Conservation (phyloP, 177 flowering plant species). For the Vitis hybrid region DNA sequence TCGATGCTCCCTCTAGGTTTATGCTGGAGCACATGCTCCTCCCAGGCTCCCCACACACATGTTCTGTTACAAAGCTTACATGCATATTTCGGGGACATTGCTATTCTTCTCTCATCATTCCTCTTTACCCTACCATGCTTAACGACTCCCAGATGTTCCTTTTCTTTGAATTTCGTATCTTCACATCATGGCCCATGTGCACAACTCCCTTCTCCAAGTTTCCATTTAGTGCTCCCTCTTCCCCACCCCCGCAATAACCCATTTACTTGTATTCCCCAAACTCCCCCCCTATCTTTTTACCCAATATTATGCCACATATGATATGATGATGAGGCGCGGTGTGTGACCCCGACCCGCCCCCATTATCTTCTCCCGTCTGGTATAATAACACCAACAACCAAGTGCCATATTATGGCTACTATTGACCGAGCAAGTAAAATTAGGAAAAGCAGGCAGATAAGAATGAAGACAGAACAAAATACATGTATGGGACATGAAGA, state of each 20-base stretch:
- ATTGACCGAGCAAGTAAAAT: too few species aligned
- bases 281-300: too few species aligned
- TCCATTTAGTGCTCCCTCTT: not conserved
- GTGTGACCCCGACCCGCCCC: conserved; percentile 4
- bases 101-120: conserved; percentile 3
- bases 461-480: not conserved
- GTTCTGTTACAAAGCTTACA: conserved; percentile 21
- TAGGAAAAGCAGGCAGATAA: not conserved
- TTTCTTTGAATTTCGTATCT: conserved; percentile 10
- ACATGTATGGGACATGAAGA: not conserved
- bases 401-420: too few species aligned
- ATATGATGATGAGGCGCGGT: conserved; percentile 9
- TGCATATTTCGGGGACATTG: conserved; percentile 1
- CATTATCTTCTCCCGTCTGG: not conserved
- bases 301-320: too few species aligned
- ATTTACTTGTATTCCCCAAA: too few species aligned
- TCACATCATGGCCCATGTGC: conserved; percentile 23
- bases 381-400: not conserved
- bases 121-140: conserved; percentile 25
- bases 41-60: conserved; percentile 16
- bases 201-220: not conserved
- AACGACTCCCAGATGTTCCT: conserved; percentile 7
- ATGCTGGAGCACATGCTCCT: conserved; percentile 26
- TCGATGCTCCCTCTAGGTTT: conserved; percentile 12
- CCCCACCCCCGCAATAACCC: not conserved